These are phyloP conservation scores for Talaromyces sp. DNA, from an alignment of 2,329 filamentous ascomycete genomes.

Conservation along the genomic window DNA sequence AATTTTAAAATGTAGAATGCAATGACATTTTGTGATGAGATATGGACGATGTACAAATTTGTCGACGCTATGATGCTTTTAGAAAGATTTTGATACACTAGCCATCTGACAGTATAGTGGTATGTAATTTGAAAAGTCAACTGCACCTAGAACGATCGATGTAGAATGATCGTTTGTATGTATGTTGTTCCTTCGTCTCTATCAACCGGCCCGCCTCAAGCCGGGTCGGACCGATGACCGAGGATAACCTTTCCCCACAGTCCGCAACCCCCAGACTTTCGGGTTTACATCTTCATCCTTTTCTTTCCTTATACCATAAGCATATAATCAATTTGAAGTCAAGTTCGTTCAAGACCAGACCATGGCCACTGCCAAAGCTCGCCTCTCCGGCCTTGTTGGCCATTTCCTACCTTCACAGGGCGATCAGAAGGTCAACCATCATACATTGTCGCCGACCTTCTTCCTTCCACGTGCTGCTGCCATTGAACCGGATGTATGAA, in stretches of 20 bases:
- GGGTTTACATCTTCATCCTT: neutral
- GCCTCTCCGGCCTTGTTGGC: conserved; percentile 24
- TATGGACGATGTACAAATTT: neutral
- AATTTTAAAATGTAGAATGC: neutral
- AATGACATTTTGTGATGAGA: neutral
- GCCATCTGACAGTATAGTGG: too few species aligned
- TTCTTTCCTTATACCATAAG: neutral
- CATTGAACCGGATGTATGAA: conserved; percentile 70
- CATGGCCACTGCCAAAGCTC: conserved; percentile 22
- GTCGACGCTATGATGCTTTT: too few species aligned
- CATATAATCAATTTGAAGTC: neutral
- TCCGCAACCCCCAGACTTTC: neutral
- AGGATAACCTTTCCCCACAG: neutral
- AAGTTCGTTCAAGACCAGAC: neutral
- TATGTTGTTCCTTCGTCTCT: neutral
- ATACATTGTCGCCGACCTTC: conserved; percentile 74
- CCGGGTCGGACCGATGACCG: neutral
- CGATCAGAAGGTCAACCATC: conserved; percentile 27
- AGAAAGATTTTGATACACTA: too few species aligned
- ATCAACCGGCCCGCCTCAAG: neutral
- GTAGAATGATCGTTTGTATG: neutral
- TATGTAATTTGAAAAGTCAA: neutral
- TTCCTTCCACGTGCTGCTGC: conserved; percentile 80
- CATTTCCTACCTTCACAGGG: conserved; percentile 18
- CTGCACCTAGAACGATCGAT: neutral